Base-by-base conservation (phyloP, 2,329 filamentous ascomycete species). In the Talaromyces sp. region DNA sequence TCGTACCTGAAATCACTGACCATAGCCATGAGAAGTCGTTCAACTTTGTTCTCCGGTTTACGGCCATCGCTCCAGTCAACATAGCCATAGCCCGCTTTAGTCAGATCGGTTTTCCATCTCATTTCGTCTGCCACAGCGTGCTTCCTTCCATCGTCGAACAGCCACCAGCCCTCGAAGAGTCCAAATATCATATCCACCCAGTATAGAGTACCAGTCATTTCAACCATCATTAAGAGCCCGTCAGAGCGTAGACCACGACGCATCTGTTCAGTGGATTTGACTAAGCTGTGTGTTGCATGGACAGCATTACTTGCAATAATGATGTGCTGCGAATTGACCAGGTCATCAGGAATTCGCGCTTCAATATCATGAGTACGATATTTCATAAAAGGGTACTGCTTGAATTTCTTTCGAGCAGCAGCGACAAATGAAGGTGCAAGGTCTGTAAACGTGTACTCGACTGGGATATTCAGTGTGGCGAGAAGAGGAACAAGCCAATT, bases 391-490 rank as follows among this genome's bases (percentile, higher is more conserved):
- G 69, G 54, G 31, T 74, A 72, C 1, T 71, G 61, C 7, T 69
- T 71, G 61, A 76, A 77, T 43, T 67, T 68, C 33, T 71, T 69
- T 50, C 69, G 70, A 0, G 77, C 77, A 2, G 70, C 70, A 0
- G 74, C 71, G 4, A 81, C 72, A 9, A 81, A 69, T 0, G 74
- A 73, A 0, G 73, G 56, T 0, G 77, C 74, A 1, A 81, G 66
- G 56, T 81, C 79, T 0, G 74, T 79, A 62, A 80, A 78, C 0
- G 73, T 78, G 66, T 80, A 81, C 45, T 75, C 69, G 15, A 81
- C 66, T 0, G 69, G 49, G 1, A 78, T 68, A 6, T 67, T 71
- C 1, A 72, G 67, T 1, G 56, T 57, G 3, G 68, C 68, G 0
- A 65, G 47, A 13, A 27, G 27, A 25, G 54, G 43, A 27, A 65